Percentiles rank a stretch among this genome's conserved stretches.
phyloP scores from a whole-genome alignment of 805 yeast genomes.

The Candida vartiovaarae region DNA sequence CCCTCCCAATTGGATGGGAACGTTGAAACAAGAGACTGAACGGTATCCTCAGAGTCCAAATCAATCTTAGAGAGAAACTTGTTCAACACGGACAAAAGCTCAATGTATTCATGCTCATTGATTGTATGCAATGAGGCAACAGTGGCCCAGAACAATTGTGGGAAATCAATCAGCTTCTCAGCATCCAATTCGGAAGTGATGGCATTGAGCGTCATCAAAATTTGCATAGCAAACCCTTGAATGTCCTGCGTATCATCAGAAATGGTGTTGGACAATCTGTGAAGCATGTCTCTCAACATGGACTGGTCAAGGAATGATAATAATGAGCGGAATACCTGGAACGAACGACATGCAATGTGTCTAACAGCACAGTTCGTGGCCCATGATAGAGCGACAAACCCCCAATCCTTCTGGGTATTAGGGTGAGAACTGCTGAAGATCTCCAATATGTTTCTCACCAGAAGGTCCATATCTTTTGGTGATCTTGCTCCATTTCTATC shows the following conservation, averaged over 20 bases:
- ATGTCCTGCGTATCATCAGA: slow-evolving; percentile 86
- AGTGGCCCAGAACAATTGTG: slow-evolving; percentile 92
- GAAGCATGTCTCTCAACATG: slow-evolving; percentile 91
- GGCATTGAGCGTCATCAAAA: slow-evolving; percentile 91
- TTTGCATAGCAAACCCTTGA: slow-evolving; percentile 96
- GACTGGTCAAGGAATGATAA: slow-evolving; percentile 74
- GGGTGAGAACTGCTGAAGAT: slow-evolving; percentile 44
- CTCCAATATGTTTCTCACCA: slow-evolving; percentile 56
- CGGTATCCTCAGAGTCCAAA: slow-evolving; percentile 77
- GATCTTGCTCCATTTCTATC: slow-evolving; percentile 77
- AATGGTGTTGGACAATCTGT: slow-evolving; percentile 85
- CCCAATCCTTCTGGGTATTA: slow-evolving; percentile 73
- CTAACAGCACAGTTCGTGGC: slow-evolving; percentile 97
- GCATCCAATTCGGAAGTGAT: slow-evolving; percentile 80
- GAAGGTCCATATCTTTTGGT: slow-evolving; percentile 75
- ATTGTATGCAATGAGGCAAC: slow-evolving; percentile 87
- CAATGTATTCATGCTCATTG: slow-evolving; percentile 90
- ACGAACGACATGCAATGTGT: slow-evolving; percentile 94
- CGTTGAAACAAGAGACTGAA: slow-evolving; percentile 71
- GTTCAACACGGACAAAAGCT: slow-evolving; percentile 72
- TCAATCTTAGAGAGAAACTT: slow-evolving; percentile 85
- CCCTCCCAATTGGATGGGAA: slow-evolving; percentile 98
- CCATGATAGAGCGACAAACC: slow-evolving; percentile 78
- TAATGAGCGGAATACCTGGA: slow-evolving; percentile 83
- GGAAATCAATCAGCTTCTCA: slow-evolving; percentile 74